Evolutionary conservation across 352 stramenopile genomes (phyloP).

Genomic region (Phytophthora pini): DNA sequence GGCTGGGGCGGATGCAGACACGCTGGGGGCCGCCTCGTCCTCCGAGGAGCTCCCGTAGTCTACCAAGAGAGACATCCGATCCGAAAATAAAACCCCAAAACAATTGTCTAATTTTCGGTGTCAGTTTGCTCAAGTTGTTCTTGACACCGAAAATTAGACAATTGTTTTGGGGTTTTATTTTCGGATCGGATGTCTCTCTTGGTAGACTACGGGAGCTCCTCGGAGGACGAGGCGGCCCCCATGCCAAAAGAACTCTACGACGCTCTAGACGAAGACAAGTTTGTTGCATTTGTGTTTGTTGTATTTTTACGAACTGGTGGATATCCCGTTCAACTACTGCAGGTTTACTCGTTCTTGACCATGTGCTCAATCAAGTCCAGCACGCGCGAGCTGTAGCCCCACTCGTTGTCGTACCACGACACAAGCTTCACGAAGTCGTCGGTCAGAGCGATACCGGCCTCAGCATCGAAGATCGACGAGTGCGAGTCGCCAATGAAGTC

Average conservation of each 20-base stretch:
- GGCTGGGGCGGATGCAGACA: background rate
- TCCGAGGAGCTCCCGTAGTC: constrained; percentile 71
- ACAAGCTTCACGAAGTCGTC: constrained; percentile 99
- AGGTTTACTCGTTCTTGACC: constrained; percentile 87
- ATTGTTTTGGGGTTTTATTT: too few species aligned
- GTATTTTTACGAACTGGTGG: constrained; percentile 53
- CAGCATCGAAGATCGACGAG: constrained; percentile 98
- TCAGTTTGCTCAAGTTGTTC: too few species aligned
- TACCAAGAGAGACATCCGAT: constrained; percentile 46
- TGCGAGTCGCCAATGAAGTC: constrained; percentile 97
- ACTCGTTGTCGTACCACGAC: constrained; percentile 99
- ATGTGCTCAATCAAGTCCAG: constrained; percentile 98
- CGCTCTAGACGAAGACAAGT: too few species aligned
- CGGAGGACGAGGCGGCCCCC: constrained; percentile 44
- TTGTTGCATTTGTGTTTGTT: constrained; percentile 86
- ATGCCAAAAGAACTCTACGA: background rate
- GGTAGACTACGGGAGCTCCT: constrained; percentile 71
- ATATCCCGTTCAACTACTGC: background rate
- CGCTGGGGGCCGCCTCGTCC: constrained; percentile 33
- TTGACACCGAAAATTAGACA: too few species aligned
- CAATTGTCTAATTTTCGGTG: too few species aligned
- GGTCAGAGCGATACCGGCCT: constrained; percentile 97
- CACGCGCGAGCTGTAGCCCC: constrained; percentile 97
- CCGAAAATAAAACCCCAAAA: too few species aligned
- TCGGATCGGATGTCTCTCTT: constrained; percentile 38